Evolutionary conservation across 2,329 filamentous ascomycete species (phyloP).

Genomic region (Harringtonia aguacate): DNA sequence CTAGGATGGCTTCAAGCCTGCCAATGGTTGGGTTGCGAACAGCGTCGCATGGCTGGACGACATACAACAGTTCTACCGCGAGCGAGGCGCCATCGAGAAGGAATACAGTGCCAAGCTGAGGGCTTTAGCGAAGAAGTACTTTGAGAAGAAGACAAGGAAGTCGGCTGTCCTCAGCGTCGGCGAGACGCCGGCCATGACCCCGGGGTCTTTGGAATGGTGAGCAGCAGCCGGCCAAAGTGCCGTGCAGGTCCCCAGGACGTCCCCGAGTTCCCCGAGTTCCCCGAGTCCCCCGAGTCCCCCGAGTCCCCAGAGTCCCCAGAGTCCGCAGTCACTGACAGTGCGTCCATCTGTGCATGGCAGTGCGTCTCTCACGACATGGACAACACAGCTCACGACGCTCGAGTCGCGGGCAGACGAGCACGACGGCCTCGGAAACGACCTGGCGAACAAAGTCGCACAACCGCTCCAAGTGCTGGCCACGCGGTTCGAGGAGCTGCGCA

Average conservation of each 20-base stretch:
- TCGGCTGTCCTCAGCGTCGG: constrained; percentile 75
- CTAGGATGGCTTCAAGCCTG: constrained; percentile 92
- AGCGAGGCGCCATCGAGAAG: constrained; percentile 88
- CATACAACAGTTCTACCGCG: constrained; percentile 93
- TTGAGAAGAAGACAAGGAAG: constrained; percentile 87
- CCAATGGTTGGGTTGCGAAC: constrained; percentile 81
- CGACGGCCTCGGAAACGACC: constrained; percentile 69
- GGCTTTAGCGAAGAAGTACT: constrained; percentile 87
- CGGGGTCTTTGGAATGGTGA: constrained; percentile 84
- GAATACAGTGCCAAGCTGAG: constrained; percentile 88
- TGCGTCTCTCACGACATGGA: constrained; percentile 94
- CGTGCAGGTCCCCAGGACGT: no score
- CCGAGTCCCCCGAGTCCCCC: no score
- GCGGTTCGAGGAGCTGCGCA: constrained; percentile 85
- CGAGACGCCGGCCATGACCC: constrained; percentile 85
- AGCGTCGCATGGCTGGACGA: constrained; percentile 95
- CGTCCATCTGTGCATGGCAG: no score
- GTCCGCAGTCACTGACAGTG: no score
- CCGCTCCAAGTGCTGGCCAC: constrained; percentile 65
- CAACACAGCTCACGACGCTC: constrained; percentile 81
- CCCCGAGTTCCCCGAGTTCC: no score
- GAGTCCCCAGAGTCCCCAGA: no score
- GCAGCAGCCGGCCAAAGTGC: no score
- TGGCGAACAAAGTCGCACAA: constrained; percentile 73
- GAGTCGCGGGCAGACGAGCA: constrained; percentile 84